Conservation (phyloP, 2,329 filamentous ascomycete species). For the Aureobasidium mangrovei region DNA sequence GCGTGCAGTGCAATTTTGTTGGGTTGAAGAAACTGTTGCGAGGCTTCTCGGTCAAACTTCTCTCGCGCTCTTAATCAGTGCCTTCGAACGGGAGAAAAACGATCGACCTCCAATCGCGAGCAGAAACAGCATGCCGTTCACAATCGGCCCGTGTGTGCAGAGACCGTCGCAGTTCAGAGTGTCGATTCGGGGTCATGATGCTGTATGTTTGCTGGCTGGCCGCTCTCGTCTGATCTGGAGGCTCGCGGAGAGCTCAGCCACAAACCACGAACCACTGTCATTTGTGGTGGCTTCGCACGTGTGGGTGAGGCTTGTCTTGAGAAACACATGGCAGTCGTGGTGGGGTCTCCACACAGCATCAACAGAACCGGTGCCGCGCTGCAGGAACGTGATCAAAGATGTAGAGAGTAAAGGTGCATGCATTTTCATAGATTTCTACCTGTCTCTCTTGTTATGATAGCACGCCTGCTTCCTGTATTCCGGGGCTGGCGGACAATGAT, state of each 20-base stretch:
- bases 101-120: background rate
- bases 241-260: background rate
- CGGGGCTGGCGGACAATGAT: background rate
- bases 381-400: background rate
- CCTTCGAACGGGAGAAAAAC: background rate
- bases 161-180: background rate
- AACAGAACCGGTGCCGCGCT: background rate
- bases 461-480: background rate
- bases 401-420: too few species aligned
- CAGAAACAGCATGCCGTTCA: background rate
- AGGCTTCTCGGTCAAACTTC: conserved; percentile 4
- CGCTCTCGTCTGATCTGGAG: background rate
- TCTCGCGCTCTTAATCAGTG: background rate
- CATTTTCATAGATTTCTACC: background rate
- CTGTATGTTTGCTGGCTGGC: background rate
- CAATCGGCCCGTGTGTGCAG: background rate
- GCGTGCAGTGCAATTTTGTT: background rate
- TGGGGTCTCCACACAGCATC: conserved; percentile 7
- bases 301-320: conserved; percentile 11
- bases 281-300: conserved; percentile 10
- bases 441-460: background rate
- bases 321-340: conserved; percentile 3
- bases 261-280: background rate
- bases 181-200: background rate
- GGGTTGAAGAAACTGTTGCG: conserved; percentile 1